These are phyloP conservation scores for Cordyceps cateniannulata DNA, from an alignment of 2,329 filamentous ascomycete species.

Conservation along the genomic window DNA sequence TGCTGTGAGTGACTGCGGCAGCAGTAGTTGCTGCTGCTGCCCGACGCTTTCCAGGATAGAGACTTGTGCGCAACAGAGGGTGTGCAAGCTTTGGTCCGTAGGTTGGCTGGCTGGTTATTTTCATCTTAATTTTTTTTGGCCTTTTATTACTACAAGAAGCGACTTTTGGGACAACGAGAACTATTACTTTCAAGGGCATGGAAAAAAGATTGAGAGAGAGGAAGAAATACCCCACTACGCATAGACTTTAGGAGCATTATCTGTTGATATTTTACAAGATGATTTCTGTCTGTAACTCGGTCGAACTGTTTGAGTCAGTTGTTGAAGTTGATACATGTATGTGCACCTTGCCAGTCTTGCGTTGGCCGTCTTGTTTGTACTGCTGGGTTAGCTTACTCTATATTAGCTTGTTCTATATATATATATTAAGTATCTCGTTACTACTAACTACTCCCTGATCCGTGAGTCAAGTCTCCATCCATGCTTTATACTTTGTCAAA, in stretches of 20 bases:
- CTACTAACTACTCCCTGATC: too few species aligned
- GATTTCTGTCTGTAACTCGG: background rate
- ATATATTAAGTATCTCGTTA: background rate
- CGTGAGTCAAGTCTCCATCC: too few species aligned
- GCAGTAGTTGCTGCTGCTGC: too few species aligned
- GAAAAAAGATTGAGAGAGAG: conserved; percentile 1
- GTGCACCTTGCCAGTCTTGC: background rate
- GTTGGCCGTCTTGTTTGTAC: background rate
- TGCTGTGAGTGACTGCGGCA: background rate
- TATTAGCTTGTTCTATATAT: background rate
- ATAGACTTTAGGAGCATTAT: conserved; percentile 6
- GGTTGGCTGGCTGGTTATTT: too few species aligned
- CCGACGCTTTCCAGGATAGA: background rate
- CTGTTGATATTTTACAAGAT: conserved; percentile 2
- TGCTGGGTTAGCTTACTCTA: background rate
- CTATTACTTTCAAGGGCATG: background rate
- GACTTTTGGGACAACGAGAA: background rate
- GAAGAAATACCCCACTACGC: conserved; percentile 9
- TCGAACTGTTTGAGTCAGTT: background rate
- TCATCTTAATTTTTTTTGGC: too few species aligned
- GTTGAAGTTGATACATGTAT: background rate
- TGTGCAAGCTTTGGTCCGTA: background rate
- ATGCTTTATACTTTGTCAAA: too few species aligned
- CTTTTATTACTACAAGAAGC: background rate
- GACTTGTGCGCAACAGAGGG: background rate